Conservation (phyloP, 2,329 filamentous ascomycete species). For the Xylariaceae sp. region DNA sequence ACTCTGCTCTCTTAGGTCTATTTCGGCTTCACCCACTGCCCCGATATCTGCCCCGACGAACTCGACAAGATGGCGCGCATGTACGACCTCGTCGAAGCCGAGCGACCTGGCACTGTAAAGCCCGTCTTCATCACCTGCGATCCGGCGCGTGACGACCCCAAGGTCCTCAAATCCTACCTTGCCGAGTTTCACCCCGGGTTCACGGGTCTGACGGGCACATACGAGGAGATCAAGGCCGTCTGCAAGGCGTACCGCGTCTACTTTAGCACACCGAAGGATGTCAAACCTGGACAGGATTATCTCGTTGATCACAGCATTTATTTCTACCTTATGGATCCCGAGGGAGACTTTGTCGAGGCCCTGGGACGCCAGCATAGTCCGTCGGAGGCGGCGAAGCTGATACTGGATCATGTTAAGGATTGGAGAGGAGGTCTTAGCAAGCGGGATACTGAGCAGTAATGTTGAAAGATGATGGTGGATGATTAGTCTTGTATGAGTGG, state of each 20-base stretch:
- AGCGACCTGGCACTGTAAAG: slow-evolving; percentile 52
- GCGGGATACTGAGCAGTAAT: slow-evolving; percentile 6
- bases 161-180: slow-evolving; percentile 80
- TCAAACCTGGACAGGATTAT: slow-evolving; percentile 93
- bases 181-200: slow-evolving; percentile 85
- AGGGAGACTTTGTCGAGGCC: slow-evolving; percentile 96
- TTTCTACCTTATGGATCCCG: slow-evolving; percentile 98
- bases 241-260: slow-evolving; percentile 98
- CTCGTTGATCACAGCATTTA: slow-evolving; percentile 98
- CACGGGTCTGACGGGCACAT: slow-evolving; percentile 85
- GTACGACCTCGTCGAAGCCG: slow-evolving; percentile 66
- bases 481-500: background rate
- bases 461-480: background rate
- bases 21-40: slow-evolving; percentile 97
- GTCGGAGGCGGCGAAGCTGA: slow-evolving; percentile 77
- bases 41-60: slow-evolving; percentile 97
- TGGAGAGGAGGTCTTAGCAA: too few relatives aligned
- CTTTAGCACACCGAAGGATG: slow-evolving; percentile 85
- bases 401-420: slow-evolving; percentile 76
- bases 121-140: slow-evolving; percentile 96
- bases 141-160: slow-evolving; percentile 82
- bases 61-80: slow-evolving; percentile 99
- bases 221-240: slow-evolving; percentile 87
- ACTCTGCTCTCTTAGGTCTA: slow-evolving; percentile 87
- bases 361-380: slow-evolving; percentile 92